A percentile compares a stretch with the other conserved stretches of the same genome.
phyloP scores from a whole-genome alignment of 805 yeast species.

The Suhomyces xylopsoci region DNA sequence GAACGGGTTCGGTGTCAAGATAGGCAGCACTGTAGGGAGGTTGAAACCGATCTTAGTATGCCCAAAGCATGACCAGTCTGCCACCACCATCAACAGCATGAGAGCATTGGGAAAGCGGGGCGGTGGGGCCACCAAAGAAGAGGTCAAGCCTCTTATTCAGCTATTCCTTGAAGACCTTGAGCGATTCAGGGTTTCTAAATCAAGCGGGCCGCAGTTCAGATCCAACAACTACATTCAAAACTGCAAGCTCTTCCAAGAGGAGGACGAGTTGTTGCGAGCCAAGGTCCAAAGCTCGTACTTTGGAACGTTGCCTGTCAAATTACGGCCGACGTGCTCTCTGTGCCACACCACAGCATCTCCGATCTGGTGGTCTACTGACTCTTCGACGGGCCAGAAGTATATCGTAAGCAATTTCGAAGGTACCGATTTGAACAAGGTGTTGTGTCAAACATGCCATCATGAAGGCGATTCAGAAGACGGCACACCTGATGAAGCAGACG shows the following conservation, averaged over 20 bases:
- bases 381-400: background rate
- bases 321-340: conserved; percentile 13
- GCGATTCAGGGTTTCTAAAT: conserved; percentile 10
- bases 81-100: conserved; percentile 21
- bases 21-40: conserved; percentile 33
- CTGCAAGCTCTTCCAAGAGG: conserved; percentile 15
- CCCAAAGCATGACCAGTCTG: conserved; percentile 30
- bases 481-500: conserved; percentile 14
- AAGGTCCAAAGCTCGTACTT: conserved; percentile 3
- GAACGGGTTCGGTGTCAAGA: conserved; percentile 15
- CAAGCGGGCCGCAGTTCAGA: conserved; percentile 32
- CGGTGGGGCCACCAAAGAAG: conserved; percentile 22
- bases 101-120: conserved; percentile 29
- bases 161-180: conserved; percentile 37
- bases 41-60: conserved; percentile 47
- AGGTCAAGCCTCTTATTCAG: conserved; percentile 35
- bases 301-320: background rate
- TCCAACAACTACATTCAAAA: conserved; percentile 28
- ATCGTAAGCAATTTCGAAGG: conserved; percentile 3
- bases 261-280: conserved; percentile 6
- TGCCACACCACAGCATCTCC: conserved; percentile 32
- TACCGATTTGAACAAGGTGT: background rate
- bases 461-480: conserved; percentile 8
- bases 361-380: conserved; percentile 31
- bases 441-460: conserved; percentile 35